These are phyloP conservation scores for Zychaea mexicana DNA, from an alignment of 371 early-diverging fungal genomes.

Conservation along the genomic window DNA sequence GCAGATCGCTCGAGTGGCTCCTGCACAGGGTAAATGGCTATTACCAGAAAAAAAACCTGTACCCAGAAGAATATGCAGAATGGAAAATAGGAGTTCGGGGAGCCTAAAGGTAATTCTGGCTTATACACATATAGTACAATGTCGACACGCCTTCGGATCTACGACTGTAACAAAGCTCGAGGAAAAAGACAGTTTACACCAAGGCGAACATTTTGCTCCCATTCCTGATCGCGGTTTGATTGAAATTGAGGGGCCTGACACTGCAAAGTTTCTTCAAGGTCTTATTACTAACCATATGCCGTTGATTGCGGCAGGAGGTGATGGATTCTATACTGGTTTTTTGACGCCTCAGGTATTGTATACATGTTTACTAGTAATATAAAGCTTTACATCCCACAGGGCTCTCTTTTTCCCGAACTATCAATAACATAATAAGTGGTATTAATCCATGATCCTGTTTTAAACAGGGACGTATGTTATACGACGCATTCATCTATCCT, in stretches of 20 bases:
- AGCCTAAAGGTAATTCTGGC: too few species aligned
- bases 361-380: neutral
- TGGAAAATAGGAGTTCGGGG: too few species aligned
- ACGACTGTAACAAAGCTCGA: neutral
- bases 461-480: constrained; percentile 80
- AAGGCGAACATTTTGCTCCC: constrained; percentile 35
- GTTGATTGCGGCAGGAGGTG: constrained; percentile 66
- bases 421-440: neutral
- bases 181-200: constrained; percentile 19
- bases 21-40: neutral
- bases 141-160: neutral
- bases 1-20: neutral
- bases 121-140: neutral
- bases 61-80: too few species aligned
- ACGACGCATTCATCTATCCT: constrained; percentile 90
- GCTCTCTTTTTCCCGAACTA: too few species aligned
- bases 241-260: constrained; percentile 74
- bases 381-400: too few species aligned
- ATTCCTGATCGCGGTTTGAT: constrained; percentile 71
- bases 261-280: constrained; percentile 86
- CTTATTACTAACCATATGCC: constrained; percentile 89
- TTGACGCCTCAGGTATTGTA: constrained; percentile 73
- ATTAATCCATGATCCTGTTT: neutral
- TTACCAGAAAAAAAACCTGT: too few species aligned
- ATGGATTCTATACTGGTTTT: constrained; percentile 74